A percentile compares a stretch with the other conserved stretches of the same genome.
Conservation (phyloP, 129 eudicot genomes). For the Silybum marianum region DNA sequence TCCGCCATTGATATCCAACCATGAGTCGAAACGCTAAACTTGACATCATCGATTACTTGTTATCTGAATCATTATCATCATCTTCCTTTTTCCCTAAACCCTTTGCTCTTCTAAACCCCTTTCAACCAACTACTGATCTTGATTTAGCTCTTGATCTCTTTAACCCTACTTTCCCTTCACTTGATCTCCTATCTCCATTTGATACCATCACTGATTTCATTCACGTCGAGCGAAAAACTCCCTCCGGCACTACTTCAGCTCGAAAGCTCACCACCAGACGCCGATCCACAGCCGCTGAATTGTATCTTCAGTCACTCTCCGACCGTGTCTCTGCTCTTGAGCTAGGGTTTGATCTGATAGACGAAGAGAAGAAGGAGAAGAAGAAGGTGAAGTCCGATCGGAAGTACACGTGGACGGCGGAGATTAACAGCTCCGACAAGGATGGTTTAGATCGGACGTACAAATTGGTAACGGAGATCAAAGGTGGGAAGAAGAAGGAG, state of each 20-base stretch:
- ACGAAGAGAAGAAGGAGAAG: constrained; percentile 17
- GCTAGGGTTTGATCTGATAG: constrained; percentile 48
- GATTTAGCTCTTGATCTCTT: constrained; percentile 51
- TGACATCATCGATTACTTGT: constrained; percentile 34
- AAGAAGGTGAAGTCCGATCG: constrained; percentile 37
- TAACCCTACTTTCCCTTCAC: constrained; percentile 29
- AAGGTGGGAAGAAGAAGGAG: constrained; percentile 63
- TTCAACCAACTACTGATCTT: constrained; percentile 34
- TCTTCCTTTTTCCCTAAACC: constrained; percentile 12
- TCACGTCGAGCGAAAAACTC: constrained; percentile 50
- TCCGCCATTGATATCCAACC: constrained; percentile 27
- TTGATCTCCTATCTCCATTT: constrained; percentile 40
- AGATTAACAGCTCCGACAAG: constrained; percentile 56
- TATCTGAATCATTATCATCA: constrained; percentile 21
- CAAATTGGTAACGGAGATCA: constrained; percentile 69
- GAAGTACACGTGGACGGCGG: constrained; percentile 97
- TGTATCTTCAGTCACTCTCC: constrained; percentile 48
- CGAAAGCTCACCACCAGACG: constrained; percentile 47
- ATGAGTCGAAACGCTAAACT: constrained; percentile 33
- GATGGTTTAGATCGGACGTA: constrained; percentile 70
- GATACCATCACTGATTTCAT: constrained; percentile 57
- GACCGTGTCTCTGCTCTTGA: constrained; percentile 84
- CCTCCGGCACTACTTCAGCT: constrained; percentile 34
- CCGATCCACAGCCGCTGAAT: constrained; percentile 30
- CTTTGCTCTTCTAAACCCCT: constrained; percentile 14